Evolutionary conservation across 1,139 yeast genomes (phyloP).

Genomic region (Pichia sp.): DNA sequence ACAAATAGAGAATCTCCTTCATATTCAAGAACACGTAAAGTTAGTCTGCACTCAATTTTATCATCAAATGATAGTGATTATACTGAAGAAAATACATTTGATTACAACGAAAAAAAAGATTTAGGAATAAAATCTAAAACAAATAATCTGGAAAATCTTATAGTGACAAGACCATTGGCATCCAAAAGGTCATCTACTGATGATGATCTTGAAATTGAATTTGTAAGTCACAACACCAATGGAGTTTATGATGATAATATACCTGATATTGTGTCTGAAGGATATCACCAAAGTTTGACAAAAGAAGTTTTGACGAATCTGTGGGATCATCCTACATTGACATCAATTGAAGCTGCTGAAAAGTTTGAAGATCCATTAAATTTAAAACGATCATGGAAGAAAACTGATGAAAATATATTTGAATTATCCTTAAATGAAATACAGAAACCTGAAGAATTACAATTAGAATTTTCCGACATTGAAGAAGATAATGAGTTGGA

Average conservation of each 20-base stretch:
- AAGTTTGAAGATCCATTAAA: conserved; percentile 22
- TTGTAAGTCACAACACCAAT: conserved; percentile 28
- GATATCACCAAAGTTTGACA: conserved; percentile 11
- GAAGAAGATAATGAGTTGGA: conserved; percentile 14
- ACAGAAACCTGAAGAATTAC: conserved; percentile 10
- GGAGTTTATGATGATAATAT: conserved; percentile 11
- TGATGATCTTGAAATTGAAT: conserved; percentile 36
- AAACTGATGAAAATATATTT: conserved; percentile 4
- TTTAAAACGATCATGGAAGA: conserved; percentile 11
- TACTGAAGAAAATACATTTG: conserved; percentile 15
- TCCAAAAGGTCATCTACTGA: not conserved
- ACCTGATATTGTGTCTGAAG: conserved; percentile 11
- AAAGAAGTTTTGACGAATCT: conserved; percentile 17
- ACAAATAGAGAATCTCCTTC: conserved; percentile 25
- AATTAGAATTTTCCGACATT: conserved; percentile 24
- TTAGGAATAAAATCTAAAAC: not conserved
- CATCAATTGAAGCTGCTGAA: conserved; percentile 7
- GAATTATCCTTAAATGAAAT: conserved; percentile 13
- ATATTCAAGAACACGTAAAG: conserved; percentile 15
- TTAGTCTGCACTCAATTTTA: conserved; percentile 9
- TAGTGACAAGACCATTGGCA: conserved; percentile 1
- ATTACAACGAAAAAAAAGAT: conserved; percentile 6
- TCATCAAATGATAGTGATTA: conserved; percentile 13
- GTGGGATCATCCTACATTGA: conserved; percentile 14
- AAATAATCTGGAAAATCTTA: conserved; percentile 11